Percentiles rank a stretch among this genome's conserved stretches.
These are phyloP conservation scores for Sclerotinia glacialis DNA, from an alignment of 2,329 filamentous ascomycete genomes.

Conservation along the genomic window DNA sequence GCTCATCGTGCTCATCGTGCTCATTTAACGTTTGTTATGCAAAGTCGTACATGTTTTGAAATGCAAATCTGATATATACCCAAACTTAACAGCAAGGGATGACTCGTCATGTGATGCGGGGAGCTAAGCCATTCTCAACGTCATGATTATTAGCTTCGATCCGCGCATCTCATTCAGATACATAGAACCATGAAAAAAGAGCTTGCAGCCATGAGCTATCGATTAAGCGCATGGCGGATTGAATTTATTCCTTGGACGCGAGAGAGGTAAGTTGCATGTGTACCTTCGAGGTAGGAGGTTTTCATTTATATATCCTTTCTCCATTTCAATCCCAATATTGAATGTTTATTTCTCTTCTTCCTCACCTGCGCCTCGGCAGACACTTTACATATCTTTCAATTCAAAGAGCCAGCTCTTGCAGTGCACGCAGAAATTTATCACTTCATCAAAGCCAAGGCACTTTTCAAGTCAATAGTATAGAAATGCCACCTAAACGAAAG, in stretches of 20 bases:
- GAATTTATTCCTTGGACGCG: neutral
- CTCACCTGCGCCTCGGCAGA: constrained; percentile 15
- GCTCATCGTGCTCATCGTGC: too few relatives aligned
- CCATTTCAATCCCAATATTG: neutral
- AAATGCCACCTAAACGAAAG: constrained; percentile 38
- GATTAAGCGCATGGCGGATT: constrained; percentile 10
- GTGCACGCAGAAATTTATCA: neutral
- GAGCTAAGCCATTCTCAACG: constrained; percentile 11
- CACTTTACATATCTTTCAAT: neutral
- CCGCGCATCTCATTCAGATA: neutral
- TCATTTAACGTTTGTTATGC: neutral
- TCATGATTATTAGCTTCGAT: constrained; percentile 17
- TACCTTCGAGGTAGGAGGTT: neutral
- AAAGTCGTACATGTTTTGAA: neutral
- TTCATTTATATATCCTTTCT: neutral
- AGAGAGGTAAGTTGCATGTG: constrained; percentile 10
- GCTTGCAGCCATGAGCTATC: neutral
- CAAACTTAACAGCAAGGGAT: neutral
- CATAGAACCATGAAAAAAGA: neutral
- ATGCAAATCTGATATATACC: neutral
- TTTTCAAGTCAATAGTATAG: neutral
- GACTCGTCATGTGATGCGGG: neutral
- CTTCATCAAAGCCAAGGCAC: neutral
- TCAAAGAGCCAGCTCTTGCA: neutral
- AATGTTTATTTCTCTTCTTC: constrained; percentile 12